Conservation (phyloP, 345 rosid genomes). For the Eucalyptus decipiens region DNA sequence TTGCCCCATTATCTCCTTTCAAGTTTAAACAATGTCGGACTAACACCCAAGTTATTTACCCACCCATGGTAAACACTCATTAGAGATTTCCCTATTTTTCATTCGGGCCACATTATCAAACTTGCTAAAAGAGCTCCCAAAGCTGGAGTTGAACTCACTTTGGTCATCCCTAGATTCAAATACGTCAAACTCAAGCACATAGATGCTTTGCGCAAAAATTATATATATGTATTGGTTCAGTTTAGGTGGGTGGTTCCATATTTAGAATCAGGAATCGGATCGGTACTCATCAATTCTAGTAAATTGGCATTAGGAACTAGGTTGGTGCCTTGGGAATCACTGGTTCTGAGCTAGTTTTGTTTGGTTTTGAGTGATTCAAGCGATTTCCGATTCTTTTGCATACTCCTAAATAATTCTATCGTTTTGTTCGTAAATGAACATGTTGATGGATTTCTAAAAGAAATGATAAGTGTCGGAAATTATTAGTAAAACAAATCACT, state of each 20-base stretch:
- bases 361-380: too few species aligned
- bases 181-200: too few species aligned
- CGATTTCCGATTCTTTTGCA: accelerated
- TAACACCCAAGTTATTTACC: background rate
- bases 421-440: accelerated
- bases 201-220: too few species aligned
- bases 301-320: too few species aligned
- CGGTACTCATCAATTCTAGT: accelerated
- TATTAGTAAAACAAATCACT: background rate
- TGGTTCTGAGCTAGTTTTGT: accelerated
- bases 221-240: too few species aligned
- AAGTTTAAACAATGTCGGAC: background rate
- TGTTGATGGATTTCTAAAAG: background rate
- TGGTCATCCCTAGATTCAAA: too few species aligned
- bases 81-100: too few species aligned
- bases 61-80: background rate
- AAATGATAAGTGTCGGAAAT: background rate
- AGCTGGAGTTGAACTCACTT: too few species aligned
- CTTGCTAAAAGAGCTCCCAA: too few species aligned
- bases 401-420: accelerated
- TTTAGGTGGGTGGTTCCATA: accelerated
- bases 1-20: background rate
- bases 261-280: accelerated
- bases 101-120: too few species aligned
- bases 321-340: accelerated